Evolutionary conservation across 2,329 filamentous ascomycete genomes (phyloP).

Genomic region (Penicillium paneum): DNA sequence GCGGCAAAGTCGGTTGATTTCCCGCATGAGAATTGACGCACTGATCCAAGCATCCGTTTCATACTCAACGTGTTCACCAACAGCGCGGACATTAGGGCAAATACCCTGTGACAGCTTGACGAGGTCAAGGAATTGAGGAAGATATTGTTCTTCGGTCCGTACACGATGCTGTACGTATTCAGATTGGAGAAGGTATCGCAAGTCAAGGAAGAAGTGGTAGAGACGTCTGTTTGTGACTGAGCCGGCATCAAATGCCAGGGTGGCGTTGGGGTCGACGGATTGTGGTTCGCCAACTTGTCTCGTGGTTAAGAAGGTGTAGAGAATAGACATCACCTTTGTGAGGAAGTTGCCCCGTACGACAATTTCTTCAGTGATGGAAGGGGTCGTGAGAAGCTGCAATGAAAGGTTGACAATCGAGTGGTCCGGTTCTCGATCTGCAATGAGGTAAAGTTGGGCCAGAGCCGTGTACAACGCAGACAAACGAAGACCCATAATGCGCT

Average conservation of each 20-base stretch:
- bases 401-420: constrained; percentile 98
- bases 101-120: constrained; percentile 97
- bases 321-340: constrained; percentile 88
- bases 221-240: constrained; percentile 92
- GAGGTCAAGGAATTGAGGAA: constrained; percentile 90
- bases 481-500: constrained; percentile 85
- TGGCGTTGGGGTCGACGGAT: constrained; percentile 80
- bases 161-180: constrained; percentile 83
- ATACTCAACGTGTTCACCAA: constrained; percentile 96
- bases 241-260: constrained; percentile 87
- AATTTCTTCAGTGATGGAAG: constrained; percentile 93
- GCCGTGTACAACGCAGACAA: constrained; percentile 94
- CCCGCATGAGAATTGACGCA: constrained; percentile 86
- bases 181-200: constrained; percentile 86
- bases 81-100: constrained; percentile 85
- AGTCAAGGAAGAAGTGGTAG: constrained; percentile 95
- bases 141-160: constrained; percentile 77
- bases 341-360: constrained; percentile 94
- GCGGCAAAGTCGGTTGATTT: constrained; percentile 89
- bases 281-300: constrained; percentile 92
- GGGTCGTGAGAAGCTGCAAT: constrained; percentile 92
- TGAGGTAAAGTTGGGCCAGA: constrained; percentile 88
- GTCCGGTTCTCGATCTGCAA: constrained; percentile 92
- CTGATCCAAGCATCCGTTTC: constrained; percentile 98
- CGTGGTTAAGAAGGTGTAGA: constrained; percentile 96